Evolutionary conservation across 352 stramenopile genomes (phyloP).

Genomic region (Phytophthora pisi): DNA sequence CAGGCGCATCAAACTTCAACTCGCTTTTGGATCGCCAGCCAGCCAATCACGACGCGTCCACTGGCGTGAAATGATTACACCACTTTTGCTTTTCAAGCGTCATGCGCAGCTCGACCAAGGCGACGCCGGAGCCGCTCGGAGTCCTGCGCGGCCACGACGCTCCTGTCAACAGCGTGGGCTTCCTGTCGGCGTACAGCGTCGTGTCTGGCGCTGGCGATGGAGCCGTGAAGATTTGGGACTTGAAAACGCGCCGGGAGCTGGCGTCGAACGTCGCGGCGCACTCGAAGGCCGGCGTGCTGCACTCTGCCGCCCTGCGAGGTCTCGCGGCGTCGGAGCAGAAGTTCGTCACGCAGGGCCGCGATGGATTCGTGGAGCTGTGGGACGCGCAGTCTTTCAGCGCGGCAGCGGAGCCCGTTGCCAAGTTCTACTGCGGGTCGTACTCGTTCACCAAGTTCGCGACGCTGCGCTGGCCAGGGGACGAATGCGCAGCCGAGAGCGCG

Average conservation of each 20-base stretch:
- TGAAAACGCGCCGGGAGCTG: conserved; percentile 61
- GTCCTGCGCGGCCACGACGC: conserved; percentile 70
- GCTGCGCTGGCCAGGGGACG: conserved; percentile 41
- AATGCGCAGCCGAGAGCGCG: background rate
- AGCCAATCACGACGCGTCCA: conserved; percentile 10
- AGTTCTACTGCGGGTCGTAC: conserved; percentile 67
- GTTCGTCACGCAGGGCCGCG: conserved; percentile 73
- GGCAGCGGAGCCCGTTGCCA: conserved; percentile 30
- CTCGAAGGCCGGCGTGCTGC: conserved; percentile 81
- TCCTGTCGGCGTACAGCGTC: conserved; percentile 45
- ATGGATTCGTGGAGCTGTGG: conserved; percentile 78
- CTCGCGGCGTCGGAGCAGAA: conserved; percentile 22
- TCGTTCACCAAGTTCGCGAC: conserved; percentile 70
- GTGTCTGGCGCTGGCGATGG: conserved; percentile 69
- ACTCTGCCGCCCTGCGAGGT: conserved; percentile 30
- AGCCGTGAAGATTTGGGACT: conserved; percentile 74
- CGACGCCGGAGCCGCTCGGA: conserved; percentile 53
- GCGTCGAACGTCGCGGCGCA: conserved; percentile 44
- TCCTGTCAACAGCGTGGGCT: conserved; percentile 65
- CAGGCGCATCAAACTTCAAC: conserved; percentile 4
- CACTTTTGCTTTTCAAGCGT: conserved; percentile 1
- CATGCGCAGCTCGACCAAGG: conserved; percentile 16
- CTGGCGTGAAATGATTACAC: conserved; percentile 3
- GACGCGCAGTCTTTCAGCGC: conserved; percentile 36
- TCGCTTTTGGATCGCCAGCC: background rate